phyloP scores from a whole-genome alignment of 257 asterid species.

The Solanum rostratum region DNA sequence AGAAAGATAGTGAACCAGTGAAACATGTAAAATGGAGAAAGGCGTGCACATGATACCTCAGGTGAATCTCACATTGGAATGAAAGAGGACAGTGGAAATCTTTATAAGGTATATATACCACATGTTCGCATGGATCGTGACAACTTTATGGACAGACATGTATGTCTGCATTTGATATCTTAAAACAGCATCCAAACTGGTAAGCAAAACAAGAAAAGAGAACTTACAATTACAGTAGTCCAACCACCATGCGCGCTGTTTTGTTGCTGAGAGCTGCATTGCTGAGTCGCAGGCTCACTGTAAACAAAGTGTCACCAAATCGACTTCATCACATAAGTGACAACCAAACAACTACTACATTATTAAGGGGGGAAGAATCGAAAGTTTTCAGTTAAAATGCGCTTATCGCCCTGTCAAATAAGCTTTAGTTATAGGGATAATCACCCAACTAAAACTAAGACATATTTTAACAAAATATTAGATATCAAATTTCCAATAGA shows the following conservation, averaged over 20 bases:
- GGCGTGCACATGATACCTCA: too few species aligned
- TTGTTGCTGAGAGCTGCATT: conserved; percentile 59
- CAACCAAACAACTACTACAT: neutral
- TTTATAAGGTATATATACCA: too few species aligned
- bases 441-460: neutral
- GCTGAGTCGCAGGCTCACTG: conserved; percentile 79
- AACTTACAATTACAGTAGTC: conserved; percentile 66
- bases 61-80: too few species aligned
- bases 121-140: neutral
- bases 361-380: neutral
- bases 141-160: too few species aligned
- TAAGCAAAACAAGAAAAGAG: neutral
- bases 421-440: neutral
- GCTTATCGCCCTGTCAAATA: neutral
- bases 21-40: neutral
- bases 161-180: neutral
- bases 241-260: conserved; percentile 54
- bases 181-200: neutral
- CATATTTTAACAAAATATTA: neutral
- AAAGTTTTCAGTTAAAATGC: neutral
- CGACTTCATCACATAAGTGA: neutral
- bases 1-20: neutral
- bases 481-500: too few species aligned
- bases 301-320: neutral
- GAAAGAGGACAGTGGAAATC: too few species aligned